Evolutionary conservation across 257 asterid species (phyloP).

Genomic region (Solanum gandarillasii): DNA sequence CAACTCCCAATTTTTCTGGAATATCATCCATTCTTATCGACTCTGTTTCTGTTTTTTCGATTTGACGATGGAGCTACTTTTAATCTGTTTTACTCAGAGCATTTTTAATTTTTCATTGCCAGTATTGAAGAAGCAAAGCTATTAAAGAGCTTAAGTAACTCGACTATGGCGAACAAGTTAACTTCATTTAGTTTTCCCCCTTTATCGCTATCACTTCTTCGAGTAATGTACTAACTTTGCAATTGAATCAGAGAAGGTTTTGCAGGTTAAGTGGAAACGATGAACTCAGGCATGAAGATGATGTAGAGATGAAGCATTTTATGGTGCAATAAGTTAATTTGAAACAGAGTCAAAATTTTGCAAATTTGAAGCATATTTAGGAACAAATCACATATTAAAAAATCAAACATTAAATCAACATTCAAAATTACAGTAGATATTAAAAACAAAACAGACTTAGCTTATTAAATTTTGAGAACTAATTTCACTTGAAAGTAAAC

Average conservation of each 20-base stretch:
- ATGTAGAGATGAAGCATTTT: too few species aligned
- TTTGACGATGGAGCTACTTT: not conserved
- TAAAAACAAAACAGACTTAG: not conserved
- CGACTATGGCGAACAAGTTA: constrained; percentile 40
- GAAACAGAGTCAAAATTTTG: not conserved
- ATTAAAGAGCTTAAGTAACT: constrained; percentile 31
- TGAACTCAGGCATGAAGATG: constrained; percentile 29
- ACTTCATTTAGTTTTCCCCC: not conserved
- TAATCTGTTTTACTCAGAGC: not conserved
- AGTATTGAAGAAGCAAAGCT: constrained; percentile 21
- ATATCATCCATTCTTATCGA: not conserved
- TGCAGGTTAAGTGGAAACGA: constrained; percentile 28
- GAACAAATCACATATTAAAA: not conserved
- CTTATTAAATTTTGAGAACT: not conserved
- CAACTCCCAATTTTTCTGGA: not conserved
- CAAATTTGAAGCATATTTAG: not conserved
- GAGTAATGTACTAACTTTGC: not conserved
- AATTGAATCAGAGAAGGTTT: not conserved
- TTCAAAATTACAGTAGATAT: not conserved
- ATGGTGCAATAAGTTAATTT: too few species aligned
- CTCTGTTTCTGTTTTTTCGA: not conserved
- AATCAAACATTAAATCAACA: not conserved
- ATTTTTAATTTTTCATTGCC: not conserved
- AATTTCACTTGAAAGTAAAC: not conserved
- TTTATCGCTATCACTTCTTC: not conserved